Percentiles rank a stretch among this genome's conserved stretches.
phyloP scores from a whole-genome alignment of 306 rosid genomes.

The Geum urbanum region DNA sequence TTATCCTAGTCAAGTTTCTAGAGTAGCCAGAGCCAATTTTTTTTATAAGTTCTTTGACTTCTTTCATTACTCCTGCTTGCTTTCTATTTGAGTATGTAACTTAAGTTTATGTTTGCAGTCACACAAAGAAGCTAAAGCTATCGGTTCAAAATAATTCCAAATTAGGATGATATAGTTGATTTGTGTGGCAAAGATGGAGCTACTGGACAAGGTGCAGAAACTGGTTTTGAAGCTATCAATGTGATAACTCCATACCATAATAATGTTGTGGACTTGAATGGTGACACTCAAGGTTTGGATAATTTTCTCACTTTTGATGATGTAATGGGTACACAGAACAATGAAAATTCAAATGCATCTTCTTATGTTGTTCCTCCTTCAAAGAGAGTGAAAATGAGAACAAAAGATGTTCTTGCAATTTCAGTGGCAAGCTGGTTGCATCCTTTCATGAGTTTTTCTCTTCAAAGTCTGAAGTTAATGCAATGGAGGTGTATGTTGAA shows the following conservation, averaged over 20 bases:
- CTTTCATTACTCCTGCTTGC: no score
- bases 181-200: background rate
- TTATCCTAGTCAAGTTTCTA: conserved; percentile 34
- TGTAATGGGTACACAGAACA: background rate
- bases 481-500: background rate
- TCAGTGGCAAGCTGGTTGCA: background rate
- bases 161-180: background rate
- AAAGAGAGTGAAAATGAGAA: background rate
- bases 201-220: background rate
- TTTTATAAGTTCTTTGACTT: no score
- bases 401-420: background rate
- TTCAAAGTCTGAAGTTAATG: background rate
- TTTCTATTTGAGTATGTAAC: no score
- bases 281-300: background rate
- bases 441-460: background rate
- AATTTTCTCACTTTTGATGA: background rate
- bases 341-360: background rate
- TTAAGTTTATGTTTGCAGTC: no score
- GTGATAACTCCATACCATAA: background rate
- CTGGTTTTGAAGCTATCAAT: background rate
- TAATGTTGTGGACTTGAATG: background rate
- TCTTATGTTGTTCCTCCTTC: background rate
- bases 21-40: no score
- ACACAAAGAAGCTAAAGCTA: no score
- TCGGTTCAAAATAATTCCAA: background rate